phyloP scores from a whole-genome alignment of 2,329 filamentous ascomycete genomes.

The Niveomyces coronatus region DNA sequence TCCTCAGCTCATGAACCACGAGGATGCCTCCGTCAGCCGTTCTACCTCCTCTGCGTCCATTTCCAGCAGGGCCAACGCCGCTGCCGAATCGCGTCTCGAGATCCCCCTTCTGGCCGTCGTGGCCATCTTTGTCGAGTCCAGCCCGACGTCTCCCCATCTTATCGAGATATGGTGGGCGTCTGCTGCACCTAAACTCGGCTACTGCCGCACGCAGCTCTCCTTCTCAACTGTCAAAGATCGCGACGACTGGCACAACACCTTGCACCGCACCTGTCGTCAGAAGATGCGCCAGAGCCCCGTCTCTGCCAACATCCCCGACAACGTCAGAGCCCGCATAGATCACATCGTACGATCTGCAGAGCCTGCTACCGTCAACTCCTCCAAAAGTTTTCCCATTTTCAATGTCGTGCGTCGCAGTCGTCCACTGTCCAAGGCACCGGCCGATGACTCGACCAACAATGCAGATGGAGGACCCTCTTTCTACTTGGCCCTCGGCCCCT shows the following conservation, averaged over 20 bases:
- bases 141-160: slow-evolving; percentile 37
- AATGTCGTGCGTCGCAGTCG: slow-evolving; percentile 41
- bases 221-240: slow-evolving; percentile 39
- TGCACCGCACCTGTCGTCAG: slow-evolving; percentile 31
- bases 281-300: slow-evolving; percentile 25
- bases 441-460: slow-evolving; percentile 34
- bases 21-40: slow-evolving; percentile 14
- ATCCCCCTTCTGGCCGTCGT: slow-evolving; percentile 42
- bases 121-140: slow-evolving; percentile 42
- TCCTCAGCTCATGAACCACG: slow-evolving; percentile 29
- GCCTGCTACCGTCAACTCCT: slow-evolving; percentile 18
- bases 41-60: slow-evolving; percentile 16
- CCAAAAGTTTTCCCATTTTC: slow-evolving; percentile 34
- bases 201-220: slow-evolving; percentile 37
- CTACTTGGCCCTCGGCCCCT: slow-evolving; percentile 43
- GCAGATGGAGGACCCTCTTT: slow-evolving; percentile 40
- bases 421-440: slow-evolving; percentile 28
- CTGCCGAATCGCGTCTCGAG: slow-evolving; percentile 29
- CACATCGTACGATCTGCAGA: slow-evolving; percentile 37
- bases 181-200: slow-evolving; percentile 31
- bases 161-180: slow-evolving; percentile 49
- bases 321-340: slow-evolving; percentile 36
- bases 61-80: slow-evolving; percentile 20
- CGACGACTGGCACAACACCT: slow-evolving; percentile 38
- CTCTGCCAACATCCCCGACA: slow-evolving; percentile 31